Evolutionary conservation across 495 filamentous ascomycete species (phyloP).

Genomic region (Hyaloscypha hepaticicola): DNA sequence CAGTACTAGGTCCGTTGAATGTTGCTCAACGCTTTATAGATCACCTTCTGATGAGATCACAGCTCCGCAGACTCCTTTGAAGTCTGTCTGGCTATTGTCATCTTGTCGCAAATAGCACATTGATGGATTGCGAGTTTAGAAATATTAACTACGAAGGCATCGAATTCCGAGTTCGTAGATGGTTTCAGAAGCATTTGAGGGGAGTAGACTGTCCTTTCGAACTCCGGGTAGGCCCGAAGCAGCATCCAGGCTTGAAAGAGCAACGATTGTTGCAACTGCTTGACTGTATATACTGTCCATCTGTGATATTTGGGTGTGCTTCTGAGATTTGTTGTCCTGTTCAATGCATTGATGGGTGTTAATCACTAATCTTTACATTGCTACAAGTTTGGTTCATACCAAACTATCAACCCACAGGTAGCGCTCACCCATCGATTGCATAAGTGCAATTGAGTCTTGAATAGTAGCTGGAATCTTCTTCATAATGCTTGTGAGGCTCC

Average conservation of each 20-base stretch:
- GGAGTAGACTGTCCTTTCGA: not conserved
- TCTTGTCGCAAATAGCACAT: not conserved
- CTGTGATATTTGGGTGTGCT: constrained; percentile 1
- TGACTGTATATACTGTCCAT: not conserved
- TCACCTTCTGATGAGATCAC: not conserved
- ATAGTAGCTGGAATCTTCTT: not conserved
- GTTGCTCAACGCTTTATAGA: not conserved
- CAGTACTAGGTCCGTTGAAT: not conserved
- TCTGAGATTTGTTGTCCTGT: not conserved
- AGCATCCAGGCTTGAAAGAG: not conserved
- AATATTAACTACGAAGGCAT: not conserved
- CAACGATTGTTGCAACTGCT: not conserved
- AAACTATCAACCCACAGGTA: not conserved
- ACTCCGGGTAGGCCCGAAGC: not conserved
- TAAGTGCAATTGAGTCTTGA: not conserved
- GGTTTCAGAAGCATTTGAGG: not conserved
- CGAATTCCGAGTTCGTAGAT: not conserved
- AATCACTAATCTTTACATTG: not conserved
- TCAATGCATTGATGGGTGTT: not conserved
- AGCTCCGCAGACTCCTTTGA: not conserved
- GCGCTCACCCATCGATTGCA: not conserved
- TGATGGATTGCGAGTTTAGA: not conserved
- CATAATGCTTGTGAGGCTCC: not conserved
- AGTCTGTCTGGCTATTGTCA: not conserved
- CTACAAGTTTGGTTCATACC: not conserved